Conservation (phyloP, 1,284 basidiomycete genomes). For the Hypsizygus ulmarius region DNA sequence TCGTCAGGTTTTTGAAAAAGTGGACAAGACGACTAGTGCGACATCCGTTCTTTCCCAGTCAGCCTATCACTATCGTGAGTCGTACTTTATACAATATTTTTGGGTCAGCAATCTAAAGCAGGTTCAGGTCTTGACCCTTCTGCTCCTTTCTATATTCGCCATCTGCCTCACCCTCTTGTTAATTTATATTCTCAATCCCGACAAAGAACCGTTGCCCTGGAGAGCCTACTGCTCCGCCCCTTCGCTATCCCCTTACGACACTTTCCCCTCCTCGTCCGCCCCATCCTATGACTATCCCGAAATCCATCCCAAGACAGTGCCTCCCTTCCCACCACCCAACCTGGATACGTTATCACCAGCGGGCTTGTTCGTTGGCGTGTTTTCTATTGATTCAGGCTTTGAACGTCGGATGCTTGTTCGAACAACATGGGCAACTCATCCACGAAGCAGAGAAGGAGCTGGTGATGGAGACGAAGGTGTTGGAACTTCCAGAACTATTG, state of each 20-base stretch:
- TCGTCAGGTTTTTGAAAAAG: constrained; percentile 52
- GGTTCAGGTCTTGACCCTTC: constrained; percentile 66
- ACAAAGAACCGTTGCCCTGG: constrained; percentile 95
- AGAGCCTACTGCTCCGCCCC: constrained; percentile 83
- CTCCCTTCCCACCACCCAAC: constrained; percentile 65
- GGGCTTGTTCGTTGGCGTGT: constrained; percentile 88
- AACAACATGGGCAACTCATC: constrained; percentile 87
- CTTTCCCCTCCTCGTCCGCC: constrained; percentile 33
- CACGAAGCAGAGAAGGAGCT: constrained; percentile 72
- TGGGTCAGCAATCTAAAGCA: constrained; percentile 7
- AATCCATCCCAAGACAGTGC: constrained; percentile 36
- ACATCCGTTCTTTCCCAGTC: constrained; percentile 77
- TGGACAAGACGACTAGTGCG: constrained; percentile 56
- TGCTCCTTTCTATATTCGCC: constrained; percentile 70
- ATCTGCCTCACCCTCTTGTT: constrained; percentile 79
- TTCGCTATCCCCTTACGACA: constrained; percentile 44
- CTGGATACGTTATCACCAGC: constrained; percentile 83
- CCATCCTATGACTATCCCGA: constrained; percentile 39
- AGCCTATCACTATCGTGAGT: constrained; percentile 78
- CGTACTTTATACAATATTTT: constrained; percentile 5
- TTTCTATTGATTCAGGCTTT: constrained; percentile 83
- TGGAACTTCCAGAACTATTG: constrained; percentile 83
- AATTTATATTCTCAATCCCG: constrained; percentile 92
- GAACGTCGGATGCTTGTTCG: constrained; percentile 90
- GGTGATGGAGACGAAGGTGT: constrained; percentile 64